Evolutionary conservation across 305 asterid genomes (phyloP).

Genomic region (Nicotiana rustica): DNA sequence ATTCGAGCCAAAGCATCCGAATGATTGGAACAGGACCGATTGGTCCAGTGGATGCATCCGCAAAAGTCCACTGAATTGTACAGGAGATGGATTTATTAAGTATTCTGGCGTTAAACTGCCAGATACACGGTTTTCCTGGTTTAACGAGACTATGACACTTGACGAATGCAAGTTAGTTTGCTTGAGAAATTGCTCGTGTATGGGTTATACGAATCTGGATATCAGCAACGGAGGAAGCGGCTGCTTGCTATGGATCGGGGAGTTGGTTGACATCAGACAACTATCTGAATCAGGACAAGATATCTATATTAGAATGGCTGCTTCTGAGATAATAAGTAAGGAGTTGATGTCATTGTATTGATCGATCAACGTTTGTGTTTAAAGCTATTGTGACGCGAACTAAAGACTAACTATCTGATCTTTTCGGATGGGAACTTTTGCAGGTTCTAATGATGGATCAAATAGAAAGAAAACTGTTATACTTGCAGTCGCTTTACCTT

Average conservation of each 20-base stretch:
- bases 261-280: slow-evolving; percentile 39
- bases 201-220: slow-evolving; percentile 38
- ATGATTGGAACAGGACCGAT: slow-evolving; percentile 35
- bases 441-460: slow-evolving; percentile 42
- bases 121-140: slow-evolving; percentile 27
- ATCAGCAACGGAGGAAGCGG: slow-evolving; percentile 27
- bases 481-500: slow-evolving; percentile 34
- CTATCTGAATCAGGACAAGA: slow-evolving; percentile 29
- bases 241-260: slow-evolving; percentile 41
- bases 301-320: slow-evolving; percentile 42
- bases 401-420: neutral
- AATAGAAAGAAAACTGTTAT: slow-evolving; percentile 14
- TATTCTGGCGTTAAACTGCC: slow-evolving; percentile 38
- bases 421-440: slow-evolving; percentile 13
- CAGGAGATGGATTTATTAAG: slow-evolving; percentile 35
- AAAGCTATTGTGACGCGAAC: neutral
- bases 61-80: slow-evolving; percentile 34
- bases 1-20: slow-evolving; percentile 32
- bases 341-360: neutral
- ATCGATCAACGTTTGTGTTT: neutral
- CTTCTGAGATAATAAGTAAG: slow-evolving; percentile 29
- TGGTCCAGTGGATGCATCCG: slow-evolving; percentile 42
- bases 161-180: slow-evolving; percentile 39
- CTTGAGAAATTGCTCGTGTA: slow-evolving; percentile 43
- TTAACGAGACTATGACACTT: slow-evolving; percentile 34